Evolutionary conservation across 2,329 filamentous ascomycete genomes (phyloP), one percentile per base, ranked within the genome.

Genomic region (Truncatella angustata): DNA sequence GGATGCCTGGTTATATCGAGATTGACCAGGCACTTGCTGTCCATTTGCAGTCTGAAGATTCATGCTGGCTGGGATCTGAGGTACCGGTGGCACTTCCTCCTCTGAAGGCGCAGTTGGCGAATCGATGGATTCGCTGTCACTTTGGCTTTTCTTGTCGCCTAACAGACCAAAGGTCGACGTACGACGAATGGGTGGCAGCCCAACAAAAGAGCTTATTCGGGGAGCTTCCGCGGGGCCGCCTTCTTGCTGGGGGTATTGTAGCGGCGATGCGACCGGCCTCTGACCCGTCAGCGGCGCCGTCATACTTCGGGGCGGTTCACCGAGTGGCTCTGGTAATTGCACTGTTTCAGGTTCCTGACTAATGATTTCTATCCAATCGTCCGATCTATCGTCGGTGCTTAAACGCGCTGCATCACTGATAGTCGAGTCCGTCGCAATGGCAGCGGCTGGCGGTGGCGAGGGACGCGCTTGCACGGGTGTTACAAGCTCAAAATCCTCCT

Each of bases 161-260:
- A 64, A 51, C 28, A 75, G 60, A 37, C 77, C 77, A 63, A 86
- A 81, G 3, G 79, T 80, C 14, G 82, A 85, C 12, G 74, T 76
- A 28, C 80, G 74, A 42, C 80, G 75, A 53, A 86, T 83, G 1
- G 80, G 80, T 3, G 83, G 82, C 34, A 86, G 65, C 1, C 79
- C 79, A 20, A 77, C 69, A 56, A 85, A 85, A 1, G 79, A 82
- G 1, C 76, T 70, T 10, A 73, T 68, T 28, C 76, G 71, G 28
- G 40, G 23, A 35, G 72, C 66, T 32, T 73, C 68, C n/a, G 58
- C 58, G 39, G 43, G 50, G 20, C 37, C 56, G 49, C 58, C 42
- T 16, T 57, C 54, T 12, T 60, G 58, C 26, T 49, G 43, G 39
- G 53, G 49, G 43, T 54, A 47, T 52, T 54, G 52, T 44, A 54